Evolutionary conservation across 2,329 filamentous ascomycete genomes (phyloP).

Genomic region (Dactylonectria macrodidyma): DNA sequence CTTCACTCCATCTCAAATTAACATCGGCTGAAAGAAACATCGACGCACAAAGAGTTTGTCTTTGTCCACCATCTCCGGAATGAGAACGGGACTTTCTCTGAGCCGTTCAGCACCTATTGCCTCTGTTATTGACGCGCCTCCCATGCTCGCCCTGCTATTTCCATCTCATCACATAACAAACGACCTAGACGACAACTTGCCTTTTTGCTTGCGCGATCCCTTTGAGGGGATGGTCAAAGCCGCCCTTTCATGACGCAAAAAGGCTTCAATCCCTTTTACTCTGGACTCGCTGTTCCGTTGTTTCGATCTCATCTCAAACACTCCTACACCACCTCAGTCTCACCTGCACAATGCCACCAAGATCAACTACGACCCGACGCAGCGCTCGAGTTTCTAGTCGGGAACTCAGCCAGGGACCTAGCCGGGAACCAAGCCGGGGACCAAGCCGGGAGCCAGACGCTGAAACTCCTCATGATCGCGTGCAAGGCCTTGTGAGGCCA

Average conservation of each 20-base stretch:
- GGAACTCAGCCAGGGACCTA: conserved; percentile 20
- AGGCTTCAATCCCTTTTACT: conserved; percentile 15
- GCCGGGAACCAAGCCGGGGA: conserved; percentile 28
- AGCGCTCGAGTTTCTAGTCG: conserved; percentile 36
- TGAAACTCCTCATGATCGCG: conserved; percentile 19
- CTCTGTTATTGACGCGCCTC: conserved; percentile 20
- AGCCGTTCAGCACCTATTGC: conserved; percentile 20
- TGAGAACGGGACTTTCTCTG: conserved; percentile 24
- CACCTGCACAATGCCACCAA: conserved; percentile 43
- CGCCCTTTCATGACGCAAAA: conserved; percentile 43
- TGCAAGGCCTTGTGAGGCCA: conserved; percentile 36
- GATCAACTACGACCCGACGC: conserved; percentile 36
- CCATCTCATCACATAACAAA: conserved; percentile 39
- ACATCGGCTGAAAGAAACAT: conserved; percentile 36
- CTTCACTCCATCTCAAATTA: conserved; percentile 41
- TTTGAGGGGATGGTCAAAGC: conserved; percentile 18
- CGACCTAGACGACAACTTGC: conserved; percentile 3
- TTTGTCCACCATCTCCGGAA: conserved; percentile 27
- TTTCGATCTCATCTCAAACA: background rate
- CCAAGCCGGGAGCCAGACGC: conserved; percentile 37
- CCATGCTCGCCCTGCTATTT: conserved; percentile 39
- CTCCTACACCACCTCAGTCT: background rate
- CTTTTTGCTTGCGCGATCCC: conserved; percentile 15
- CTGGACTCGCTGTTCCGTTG: background rate
- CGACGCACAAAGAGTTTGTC: conserved; percentile 21